phyloP scores from a whole-genome alignment of 2,329 filamentous ascomycete species.

The Colletotrichum sansevieriae region DNA sequence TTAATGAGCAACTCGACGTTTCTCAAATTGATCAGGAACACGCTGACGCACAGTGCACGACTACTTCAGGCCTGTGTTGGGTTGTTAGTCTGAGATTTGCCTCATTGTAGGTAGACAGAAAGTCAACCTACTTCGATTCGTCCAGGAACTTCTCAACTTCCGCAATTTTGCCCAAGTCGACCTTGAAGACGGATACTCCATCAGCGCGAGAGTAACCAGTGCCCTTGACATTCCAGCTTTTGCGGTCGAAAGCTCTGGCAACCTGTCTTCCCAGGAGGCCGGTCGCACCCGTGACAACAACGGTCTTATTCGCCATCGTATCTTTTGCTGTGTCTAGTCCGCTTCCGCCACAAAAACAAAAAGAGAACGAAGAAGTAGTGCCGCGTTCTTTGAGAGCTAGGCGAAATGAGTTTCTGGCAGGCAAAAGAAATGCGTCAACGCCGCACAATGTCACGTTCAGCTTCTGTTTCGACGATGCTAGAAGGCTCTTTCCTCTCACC shows the following conservation, averaged over 20 bases:
- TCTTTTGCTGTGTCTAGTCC: background rate
- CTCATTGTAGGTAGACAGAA: background rate
- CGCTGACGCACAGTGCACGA: slow-evolving; percentile 79
- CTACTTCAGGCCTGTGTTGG: slow-evolving; percentile 73
- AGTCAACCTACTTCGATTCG: slow-evolving; percentile 63
- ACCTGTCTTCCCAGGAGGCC: slow-evolving; percentile 87
- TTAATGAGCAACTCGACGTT: slow-evolving; percentile 4
- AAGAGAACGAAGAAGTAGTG: no score
- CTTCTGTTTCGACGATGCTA: slow-evolving; percentile 8
- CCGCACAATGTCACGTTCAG: background rate
- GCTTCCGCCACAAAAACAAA: background rate
- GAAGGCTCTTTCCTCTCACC: slow-evolving; percentile 28
- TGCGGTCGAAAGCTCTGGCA: slow-evolving; percentile 74
- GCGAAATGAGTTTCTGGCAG: background rate
- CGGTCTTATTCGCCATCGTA: slow-evolving; percentile 62
- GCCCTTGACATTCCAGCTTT: slow-evolving; percentile 78
- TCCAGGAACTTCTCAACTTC: slow-evolving; percentile 66
- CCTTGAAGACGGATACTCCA: slow-evolving; percentile 74
- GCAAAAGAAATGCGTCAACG: background rate
- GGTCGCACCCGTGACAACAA: slow-evolving; percentile 85
- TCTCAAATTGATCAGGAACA: background rate
- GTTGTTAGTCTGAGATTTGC: background rate
- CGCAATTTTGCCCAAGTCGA: slow-evolving; percentile 62
- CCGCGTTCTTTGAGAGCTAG: no score
- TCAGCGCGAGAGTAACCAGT: slow-evolving; percentile 81